Evolutionary conservation across 2,329 filamentous ascomycete species (phyloP), one percentile per base, ranked within the genome.

Genomic region (Verticillium albo-atrum): DNA sequence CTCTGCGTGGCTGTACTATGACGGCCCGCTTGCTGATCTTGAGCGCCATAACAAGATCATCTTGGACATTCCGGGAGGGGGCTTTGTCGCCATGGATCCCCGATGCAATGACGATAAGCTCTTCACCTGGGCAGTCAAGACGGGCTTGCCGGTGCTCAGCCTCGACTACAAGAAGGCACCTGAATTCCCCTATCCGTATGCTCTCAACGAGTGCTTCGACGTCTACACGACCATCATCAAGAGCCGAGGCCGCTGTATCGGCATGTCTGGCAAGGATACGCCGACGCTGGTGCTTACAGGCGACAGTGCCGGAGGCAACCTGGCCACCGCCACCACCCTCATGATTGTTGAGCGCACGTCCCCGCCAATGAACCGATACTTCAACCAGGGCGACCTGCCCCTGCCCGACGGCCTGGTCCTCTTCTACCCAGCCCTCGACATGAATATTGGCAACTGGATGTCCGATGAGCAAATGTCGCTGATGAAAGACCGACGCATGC

Each of bases 361-460:
- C 15, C 69, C 70, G 1, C 80, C 83, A 20, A 79, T 81, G 26
- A 79, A 83, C 26, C 76, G 82, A 55, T 85, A 81, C 72, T 76
- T 81, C 59, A 81, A 80, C 15, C 81, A 86, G 63, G 76, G 77
- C 23, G 78, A 86, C 2, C 79, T 97, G 6, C 89, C 92, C 0
- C 71, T 84, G 0, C 95, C 95, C 0, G 89, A 90, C 57, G 94
- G 92, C 0, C 75, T 98, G 7, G 82, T 98, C 0, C 81, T 97
- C 55, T 87, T 96, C 60, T 99, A 99, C 68, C 95, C 95, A 1
- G 88, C 89, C 0, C 77, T 99, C 61, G 95, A 98, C 68, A 92
- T 98, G 90, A 97, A 96, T 68, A 98, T 98, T 65, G 92, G 92
- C 37, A 97, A 93, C 73, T 99, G 95, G 95, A 98, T 99, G 93